A percentile compares a stretch with the other conserved stretches of the same genome.
phyloP scores from a whole-genome alignment of 2,329 filamentous ascomycete species.

The Colletotrichum spinosum region DNA sequence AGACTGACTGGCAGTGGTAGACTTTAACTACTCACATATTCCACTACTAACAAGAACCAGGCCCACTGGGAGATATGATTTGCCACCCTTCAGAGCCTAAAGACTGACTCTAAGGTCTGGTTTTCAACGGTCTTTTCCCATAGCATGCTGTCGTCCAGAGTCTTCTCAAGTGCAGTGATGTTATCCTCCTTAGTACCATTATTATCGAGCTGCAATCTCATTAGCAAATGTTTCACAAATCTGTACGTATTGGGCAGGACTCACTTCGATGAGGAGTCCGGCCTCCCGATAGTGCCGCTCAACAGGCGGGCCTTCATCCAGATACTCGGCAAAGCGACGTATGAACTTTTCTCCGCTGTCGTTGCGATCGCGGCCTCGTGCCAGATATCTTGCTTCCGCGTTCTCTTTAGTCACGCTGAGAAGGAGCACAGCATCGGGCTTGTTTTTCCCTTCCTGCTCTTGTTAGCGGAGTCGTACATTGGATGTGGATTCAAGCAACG shows the following conservation, averaged over 20 bases:
- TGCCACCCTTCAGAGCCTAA: neutral
- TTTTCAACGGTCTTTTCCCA: neutral
- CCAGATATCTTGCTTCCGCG: conserved; percentile 6
- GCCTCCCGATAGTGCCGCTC: conserved; percentile 15
- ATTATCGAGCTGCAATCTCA: neutral
- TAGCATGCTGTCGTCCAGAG: neutral
- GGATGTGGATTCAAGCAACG: neutral
- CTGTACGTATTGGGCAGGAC: neutral
- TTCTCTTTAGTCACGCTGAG: conserved; percentile 8
- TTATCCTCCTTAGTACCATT: conserved; percentile 18
- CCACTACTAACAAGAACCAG: too few species aligned
- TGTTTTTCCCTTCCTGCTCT: neutral
- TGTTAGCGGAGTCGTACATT: neutral
- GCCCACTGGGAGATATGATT: rapidly evolving
- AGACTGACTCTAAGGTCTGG: conserved; percentile 1
- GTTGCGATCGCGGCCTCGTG: conserved; percentile 10
- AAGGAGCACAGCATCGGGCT: conserved; percentile 8
- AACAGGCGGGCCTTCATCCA: neutral
- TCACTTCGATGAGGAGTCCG: neutral
- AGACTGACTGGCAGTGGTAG: too few species aligned
- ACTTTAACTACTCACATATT: too few species aligned
- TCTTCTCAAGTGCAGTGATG: neutral
- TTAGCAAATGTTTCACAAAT: neutral
- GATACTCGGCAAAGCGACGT: neutral
- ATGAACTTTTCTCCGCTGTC: conserved; percentile 6